Evolutionary conservation across 805 yeast species (phyloP), one percentile per base, ranked within the genome.

Genomic region (Helenozyma rhizophorensis): DNA sequence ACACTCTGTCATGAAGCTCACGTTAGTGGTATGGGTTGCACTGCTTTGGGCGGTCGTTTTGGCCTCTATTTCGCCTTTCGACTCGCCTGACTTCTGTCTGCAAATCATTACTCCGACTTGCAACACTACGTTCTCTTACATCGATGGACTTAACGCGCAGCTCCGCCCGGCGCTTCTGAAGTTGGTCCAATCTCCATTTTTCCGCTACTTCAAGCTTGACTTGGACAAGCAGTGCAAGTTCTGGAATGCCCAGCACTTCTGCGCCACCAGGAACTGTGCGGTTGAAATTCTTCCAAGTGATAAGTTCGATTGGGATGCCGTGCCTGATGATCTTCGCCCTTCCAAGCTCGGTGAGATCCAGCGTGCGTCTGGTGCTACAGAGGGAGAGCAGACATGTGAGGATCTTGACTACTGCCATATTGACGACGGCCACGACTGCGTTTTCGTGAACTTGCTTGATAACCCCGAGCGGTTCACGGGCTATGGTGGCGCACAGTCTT

Each of bases 381-480:
- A 17, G 36, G 47, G 10, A 23, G 42, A 30, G 21, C 36, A 18
- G n/a, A 51, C 47, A 24, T 56, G 70, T 36, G 65, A 66, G 30
- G 79, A 75, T 44, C 60, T 72, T 36, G 85, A 81, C 49, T 84
- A 82, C 62, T 79, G 85, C 51, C 84, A 80, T 52, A 60, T 80
- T 23, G 85, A 78, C 48, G 70, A 73, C 28, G 76, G 72, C 45
- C 76, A 77, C 47, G 73, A 78, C 39, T 79, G 88, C 34, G 96
- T 87, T 1, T 81, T 82, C 48, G 95, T 93, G 18, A 87, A 89
- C 50, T 70, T 93, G 36, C 68, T 81, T 14, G 85, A 83, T 34
- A 94, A 94, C 53, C 96, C 96, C 1, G 99, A 93, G 59, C 70
- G 97, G 50, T 93, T 85, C 63, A 94, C 98, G 0, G 98, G 98